A percentile compares a stretch with the other conserved stretches of the same genome.
These are phyloP conservation scores for Hypoxylon sp. DNA, from an alignment of 2,329 filamentous ascomycete genomes.

Conservation along the genomic window DNA sequence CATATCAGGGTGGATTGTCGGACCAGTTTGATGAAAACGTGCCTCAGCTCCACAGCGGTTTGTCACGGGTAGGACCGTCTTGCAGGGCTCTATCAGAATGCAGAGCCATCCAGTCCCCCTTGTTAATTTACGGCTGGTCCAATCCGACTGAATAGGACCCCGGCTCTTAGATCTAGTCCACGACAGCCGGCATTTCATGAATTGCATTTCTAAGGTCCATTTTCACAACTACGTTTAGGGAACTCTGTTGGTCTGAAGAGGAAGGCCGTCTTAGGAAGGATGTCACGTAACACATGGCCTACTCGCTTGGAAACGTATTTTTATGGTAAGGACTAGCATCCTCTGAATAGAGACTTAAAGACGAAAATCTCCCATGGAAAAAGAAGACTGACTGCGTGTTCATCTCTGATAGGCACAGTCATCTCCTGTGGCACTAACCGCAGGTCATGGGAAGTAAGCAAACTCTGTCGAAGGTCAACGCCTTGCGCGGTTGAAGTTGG, in stretches of 20 bases:
- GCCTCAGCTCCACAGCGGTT: conserved; percentile 40
- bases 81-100: conserved; percentile 26
- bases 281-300: conserved; percentile 22
- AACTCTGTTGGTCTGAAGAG: conserved; percentile 14
- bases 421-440: conserved; percentile 28
- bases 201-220: conserved; percentile 8
- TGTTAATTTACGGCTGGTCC: conserved; percentile 19
- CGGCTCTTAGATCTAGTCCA: conserved; percentile 14
- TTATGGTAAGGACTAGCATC: conserved; percentile 24
- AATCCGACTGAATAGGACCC: conserved; percentile 22
- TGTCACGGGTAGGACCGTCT: conserved; percentile 43
- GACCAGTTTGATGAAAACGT: conserved; percentile 27
- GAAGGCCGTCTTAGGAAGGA: conserved; percentile 19
- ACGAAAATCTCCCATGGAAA: conserved; percentile 29
- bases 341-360: conserved; percentile 20
- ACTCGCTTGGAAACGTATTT: conserved; percentile 6
- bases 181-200: conserved; percentile 4
- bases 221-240: conserved; percentile 10
- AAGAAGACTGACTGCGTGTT: conserved; percentile 36
- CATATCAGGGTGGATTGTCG: conserved; percentile 38
- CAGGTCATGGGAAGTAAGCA: conserved; percentile 41
- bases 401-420: conserved; percentile 45
- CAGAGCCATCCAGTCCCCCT: conserved; percentile 22
- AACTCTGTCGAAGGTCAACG: conserved; percentile 28
- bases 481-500: conserved; percentile 29